These are phyloP conservation scores for Lumnitzera racemosa DNA, from an alignment of 345 rosid genomes.

Conservation along the genomic window DNA sequence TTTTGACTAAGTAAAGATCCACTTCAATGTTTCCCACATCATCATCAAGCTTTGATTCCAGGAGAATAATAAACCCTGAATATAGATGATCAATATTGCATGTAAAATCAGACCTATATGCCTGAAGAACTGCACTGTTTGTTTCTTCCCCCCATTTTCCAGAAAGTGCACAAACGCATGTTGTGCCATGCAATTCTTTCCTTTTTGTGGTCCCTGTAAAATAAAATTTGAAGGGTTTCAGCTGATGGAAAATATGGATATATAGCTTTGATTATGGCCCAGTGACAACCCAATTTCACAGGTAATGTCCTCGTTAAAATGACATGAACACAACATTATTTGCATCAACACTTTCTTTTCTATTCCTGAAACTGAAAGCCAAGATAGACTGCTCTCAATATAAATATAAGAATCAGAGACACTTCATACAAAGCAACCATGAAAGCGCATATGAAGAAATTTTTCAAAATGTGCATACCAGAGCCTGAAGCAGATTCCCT, in stretches of 20 bases:
- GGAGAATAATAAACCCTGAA: conserved; percentile 57
- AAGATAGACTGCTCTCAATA: no score
- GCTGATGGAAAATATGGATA: no score
- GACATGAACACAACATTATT: no score
- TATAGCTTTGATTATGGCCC: no score
- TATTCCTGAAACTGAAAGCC: no score
- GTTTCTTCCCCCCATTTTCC: conserved; percentile 67
- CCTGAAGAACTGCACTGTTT: conserved; percentile 48
- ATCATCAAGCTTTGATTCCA: conserved; percentile 65
- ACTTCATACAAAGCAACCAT: no score
- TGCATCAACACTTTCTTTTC: no score
- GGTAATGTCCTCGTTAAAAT: no score
- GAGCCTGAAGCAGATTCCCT: conserved; percentile 47
- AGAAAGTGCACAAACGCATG: conserved; percentile 40
- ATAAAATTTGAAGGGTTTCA: conserved; percentile 7
- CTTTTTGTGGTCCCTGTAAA: conserved; percentile 74
- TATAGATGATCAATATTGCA: conserved; percentile 41
- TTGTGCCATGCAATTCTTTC: conserved; percentile 84
- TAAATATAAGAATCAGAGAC: no score
- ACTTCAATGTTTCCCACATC: conserved; percentile 66
- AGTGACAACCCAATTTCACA: no score
- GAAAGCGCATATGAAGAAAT: no score
- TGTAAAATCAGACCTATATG: conserved; percentile 59
- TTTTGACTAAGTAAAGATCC: conserved; percentile 56
- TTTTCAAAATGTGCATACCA: conserved; percentile 24